Base-by-base conservation (phyloP, 352 stramenopile genomes). In the Thraustochytrium striatum region DNA sequence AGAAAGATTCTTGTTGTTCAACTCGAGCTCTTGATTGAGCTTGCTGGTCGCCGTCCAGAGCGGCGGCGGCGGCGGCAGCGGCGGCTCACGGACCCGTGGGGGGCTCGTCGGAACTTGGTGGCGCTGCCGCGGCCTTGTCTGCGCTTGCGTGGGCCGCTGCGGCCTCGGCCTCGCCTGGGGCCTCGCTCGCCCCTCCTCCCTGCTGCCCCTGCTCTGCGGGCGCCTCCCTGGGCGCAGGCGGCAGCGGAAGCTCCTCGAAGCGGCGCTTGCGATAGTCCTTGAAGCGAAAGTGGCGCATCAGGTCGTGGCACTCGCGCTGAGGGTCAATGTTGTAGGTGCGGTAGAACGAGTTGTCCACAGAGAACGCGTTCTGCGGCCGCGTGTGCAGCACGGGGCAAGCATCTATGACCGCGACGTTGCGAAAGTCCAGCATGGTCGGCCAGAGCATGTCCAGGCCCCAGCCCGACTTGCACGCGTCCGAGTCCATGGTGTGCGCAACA, bases 391-490 rank as follows among this genome's bases (percentile, higher is more conserved):
- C 41, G 0, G 65, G 65, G 11, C 41, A 61, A 13, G 65, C 65
- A 38, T 75, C 65, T 30, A 75, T 75, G 16, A 75, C 65, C 8
- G 21, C 65, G 30, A 75, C 68, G 32, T 11, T 38, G 13, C 68
- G 65, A n/a, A 75, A 75, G 1, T 41, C 9, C 0, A 75, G 44
- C 65, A 62, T 61, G 2, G 43, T 75, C 8, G 65, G 65, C 65
- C 65, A 75, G 0, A 75, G 47, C 65, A 75, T 75, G 47, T 75
- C 65, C 19, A 75, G 52, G 1, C 65, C 65, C 65, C 65, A 75
- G 30, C 65, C 65, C 7, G 65, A 72, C 50, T 75, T 75, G 65
- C 32, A 30, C 1, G 65, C 65, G 36, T 72, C 8, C 11, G 41
- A 30, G 52, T 75, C 65, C 11, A 75, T 55, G 44, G 65, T 75